These are phyloP conservation scores for Dillenia turbinata DNA, from an alignment of 164 flowering plant species.

Conservation along the genomic window DNA sequence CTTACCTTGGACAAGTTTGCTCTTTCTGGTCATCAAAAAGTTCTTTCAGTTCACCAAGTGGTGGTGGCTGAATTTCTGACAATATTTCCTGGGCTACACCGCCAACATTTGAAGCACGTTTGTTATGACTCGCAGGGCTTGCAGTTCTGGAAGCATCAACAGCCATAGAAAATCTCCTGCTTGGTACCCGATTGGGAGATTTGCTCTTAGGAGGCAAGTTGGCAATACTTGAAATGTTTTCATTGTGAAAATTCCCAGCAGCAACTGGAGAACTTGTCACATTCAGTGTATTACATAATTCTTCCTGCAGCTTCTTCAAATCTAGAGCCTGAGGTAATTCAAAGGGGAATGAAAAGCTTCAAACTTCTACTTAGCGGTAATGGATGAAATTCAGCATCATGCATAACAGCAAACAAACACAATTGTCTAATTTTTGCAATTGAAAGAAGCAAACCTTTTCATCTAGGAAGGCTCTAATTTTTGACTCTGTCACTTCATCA, in stretches of 20 bases:
- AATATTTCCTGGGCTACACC: constrained; percentile 19
- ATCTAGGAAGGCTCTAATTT: constrained; percentile 64
- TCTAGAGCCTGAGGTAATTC: constrained; percentile 48
- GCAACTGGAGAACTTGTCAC: constrained; percentile 24
- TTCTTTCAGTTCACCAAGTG: constrained; percentile 30
- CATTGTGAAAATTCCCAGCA: constrained; percentile 23
- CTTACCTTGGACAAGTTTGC: constrained; percentile 46
- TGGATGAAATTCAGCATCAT: not conserved
- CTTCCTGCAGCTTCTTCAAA: constrained; percentile 65
- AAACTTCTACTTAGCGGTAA: not conserved
- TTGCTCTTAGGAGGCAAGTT: constrained; percentile 60
- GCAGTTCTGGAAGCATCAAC: constrained; percentile 20
- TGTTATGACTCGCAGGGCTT: constrained; percentile 38
- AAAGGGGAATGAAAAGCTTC: not conserved
- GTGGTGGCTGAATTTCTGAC: constrained; percentile 35
- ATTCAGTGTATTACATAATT: constrained; percentile 56
- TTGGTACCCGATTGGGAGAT: constrained; percentile 37
- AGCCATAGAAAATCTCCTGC: constrained; percentile 35
- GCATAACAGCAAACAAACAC: not conserved
- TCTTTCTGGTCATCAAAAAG: constrained; percentile 32
- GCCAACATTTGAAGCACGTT: constrained; percentile 33
- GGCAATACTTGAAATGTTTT: constrained; percentile 24
- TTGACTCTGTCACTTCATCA: constrained; percentile 66
- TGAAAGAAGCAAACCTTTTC: constrained; percentile 46
- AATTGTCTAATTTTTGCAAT: not conserved